A percentile compares a stretch with the other conserved stretches of the same genome.
phyloP scores from a whole-genome alignment of 805 yeast species.

The Diddensiella caesifluorescens region DNA sequence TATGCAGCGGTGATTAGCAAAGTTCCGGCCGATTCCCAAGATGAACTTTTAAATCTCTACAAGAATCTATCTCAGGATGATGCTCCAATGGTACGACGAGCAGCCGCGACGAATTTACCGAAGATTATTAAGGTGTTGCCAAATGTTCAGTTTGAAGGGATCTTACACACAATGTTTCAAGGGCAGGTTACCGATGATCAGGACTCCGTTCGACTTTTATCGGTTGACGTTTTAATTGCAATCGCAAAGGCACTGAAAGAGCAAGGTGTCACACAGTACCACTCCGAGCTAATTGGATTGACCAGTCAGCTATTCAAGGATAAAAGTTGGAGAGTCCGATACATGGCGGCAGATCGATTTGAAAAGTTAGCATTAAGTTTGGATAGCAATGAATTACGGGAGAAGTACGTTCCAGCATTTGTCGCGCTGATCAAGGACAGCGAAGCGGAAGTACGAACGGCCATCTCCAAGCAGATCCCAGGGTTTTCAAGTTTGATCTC shows the following conservation, averaged over 20 bases:
- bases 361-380: conserved; percentile 65
- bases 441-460: conserved; percentile 96
- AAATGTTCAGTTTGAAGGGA: conserved; percentile 40
- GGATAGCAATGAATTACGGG: conserved; percentile 49
- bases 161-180: conserved; percentile 76
- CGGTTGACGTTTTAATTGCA: conserved; percentile 82
- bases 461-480: conserved; percentile 87
- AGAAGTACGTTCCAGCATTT: conserved; percentile 61
- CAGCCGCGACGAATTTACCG: conserved; percentile 86
- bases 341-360: conserved; percentile 95
- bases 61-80: conserved; percentile 77
- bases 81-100: conserved; percentile 95
- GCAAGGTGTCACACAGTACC: conserved; percentile 20
- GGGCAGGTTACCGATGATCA: conserved; percentile 76
- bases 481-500: conserved; percentile 33
- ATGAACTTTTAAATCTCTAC: conserved; percentile 60
- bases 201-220: conserved; percentile 87
- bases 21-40: conserved; percentile 35
- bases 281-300: conserved; percentile 33
- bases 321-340: conserved; percentile 97
- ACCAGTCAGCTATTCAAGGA: conserved; percentile 73
- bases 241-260: conserved; percentile 44
- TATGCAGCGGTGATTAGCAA: conserved; percentile 53
- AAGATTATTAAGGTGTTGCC: conserved; percentile 55
- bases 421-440: conserved; percentile 77